Evolutionary conservation across 805 yeast genomes (phyloP).

Genomic region (Lipomyces mesembrius): DNA sequence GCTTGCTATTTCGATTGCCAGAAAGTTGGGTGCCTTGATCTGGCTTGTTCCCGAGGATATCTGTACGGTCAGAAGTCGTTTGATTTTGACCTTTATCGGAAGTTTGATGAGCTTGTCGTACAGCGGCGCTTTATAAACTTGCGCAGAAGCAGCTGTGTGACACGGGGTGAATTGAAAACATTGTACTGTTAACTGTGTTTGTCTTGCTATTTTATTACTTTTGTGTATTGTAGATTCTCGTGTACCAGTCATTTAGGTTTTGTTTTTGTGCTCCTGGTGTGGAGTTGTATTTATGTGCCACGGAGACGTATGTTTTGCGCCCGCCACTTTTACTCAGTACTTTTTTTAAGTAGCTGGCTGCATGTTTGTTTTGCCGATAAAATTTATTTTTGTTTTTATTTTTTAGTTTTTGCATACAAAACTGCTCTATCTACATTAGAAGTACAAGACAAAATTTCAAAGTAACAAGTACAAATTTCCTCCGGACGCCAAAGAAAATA

Average conservation of each 20-base stretch:
- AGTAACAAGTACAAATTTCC: too few relatives aligned
- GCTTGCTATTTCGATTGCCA: constrained; percentile 96
- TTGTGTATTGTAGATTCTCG: constrained; percentile 1
- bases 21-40: constrained; percentile 95
- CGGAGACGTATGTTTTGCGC: too few relatives aligned
- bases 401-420: background rate
- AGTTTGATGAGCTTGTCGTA: constrained; percentile 77
- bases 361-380: too few relatives aligned
- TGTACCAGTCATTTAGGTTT: background rate
- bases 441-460: background rate
- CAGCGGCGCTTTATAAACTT: constrained; percentile 11
- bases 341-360: too few relatives aligned
- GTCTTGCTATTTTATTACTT: background rate
- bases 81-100: constrained; percentile 92
- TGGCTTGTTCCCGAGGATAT: constrained; percentile 99
- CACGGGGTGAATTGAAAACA: too few relatives aligned
- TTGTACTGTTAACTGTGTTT: background rate
- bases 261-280: background rate
- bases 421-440: background rate
- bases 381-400: too few relatives aligned
- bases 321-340: too few relatives aligned
- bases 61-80: constrained; percentile 90
- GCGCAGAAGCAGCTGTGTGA: background rate
- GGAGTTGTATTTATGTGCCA: too few relatives aligned
- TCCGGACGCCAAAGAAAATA: background rate